Evolutionary conservation across 805 yeast species (phyloP).

Genomic region (Debaryomyces maramus): DNA sequence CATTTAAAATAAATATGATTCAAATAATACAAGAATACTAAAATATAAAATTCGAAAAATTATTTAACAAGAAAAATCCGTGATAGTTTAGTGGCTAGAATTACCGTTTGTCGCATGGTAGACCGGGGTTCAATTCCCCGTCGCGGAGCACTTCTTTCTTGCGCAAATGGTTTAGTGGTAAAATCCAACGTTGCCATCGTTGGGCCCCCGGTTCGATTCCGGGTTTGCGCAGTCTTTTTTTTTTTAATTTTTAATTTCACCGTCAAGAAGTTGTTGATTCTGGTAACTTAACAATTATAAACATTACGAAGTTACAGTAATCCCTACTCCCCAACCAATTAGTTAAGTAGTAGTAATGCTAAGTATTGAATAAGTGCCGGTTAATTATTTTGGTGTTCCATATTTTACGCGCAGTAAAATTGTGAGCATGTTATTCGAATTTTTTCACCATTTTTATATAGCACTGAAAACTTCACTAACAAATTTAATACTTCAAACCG

Average conservation of each 20-base stretch:
- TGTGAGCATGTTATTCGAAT: slow-evolving; percentile 4
- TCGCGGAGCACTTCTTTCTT: slow-evolving; percentile 13
- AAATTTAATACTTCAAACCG: no score
- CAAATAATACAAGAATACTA: no score
- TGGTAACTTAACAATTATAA: no score
- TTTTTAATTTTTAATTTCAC: background rate
- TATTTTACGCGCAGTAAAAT: background rate
- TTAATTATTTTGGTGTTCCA: background rate
- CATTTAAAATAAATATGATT: no score
- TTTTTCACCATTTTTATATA: slow-evolving; percentile 1
- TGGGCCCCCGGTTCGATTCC: slow-evolving; percentile 18
- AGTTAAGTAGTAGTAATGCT: no score
- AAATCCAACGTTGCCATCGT: slow-evolving; percentile 17
- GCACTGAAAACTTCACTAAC: background rate
- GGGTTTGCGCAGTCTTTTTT: slow-evolving; percentile 13
- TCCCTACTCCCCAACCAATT: no score
- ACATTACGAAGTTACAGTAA: no score
- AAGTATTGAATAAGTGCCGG: no score
- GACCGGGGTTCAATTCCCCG: slow-evolving; percentile 23
- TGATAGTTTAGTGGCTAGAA: slow-evolving; percentile 22
- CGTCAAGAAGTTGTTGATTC: no score
- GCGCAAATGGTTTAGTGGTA: slow-evolving; percentile 17
- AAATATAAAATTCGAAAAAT: no score
- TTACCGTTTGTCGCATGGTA: slow-evolving; percentile 22
- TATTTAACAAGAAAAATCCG: slow-evolving; percentile 9